Evolutionary conservation across 2,329 filamentous ascomycete genomes (phyloP).

Genomic region (Bipolaris gigantea): DNA sequence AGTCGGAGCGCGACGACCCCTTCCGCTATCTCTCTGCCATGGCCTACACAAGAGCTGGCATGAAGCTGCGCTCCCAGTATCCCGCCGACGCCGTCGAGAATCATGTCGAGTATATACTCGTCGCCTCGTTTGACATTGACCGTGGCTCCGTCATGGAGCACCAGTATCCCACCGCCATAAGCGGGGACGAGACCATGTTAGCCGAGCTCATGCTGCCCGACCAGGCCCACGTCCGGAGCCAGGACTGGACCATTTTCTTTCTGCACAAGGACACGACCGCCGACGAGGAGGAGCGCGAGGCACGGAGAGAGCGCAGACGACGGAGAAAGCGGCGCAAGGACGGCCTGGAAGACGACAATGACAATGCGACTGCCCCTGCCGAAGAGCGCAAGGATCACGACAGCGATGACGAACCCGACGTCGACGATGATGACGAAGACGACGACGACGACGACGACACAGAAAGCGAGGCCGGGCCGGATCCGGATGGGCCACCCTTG

Average conservation of each 20-base stretch:
- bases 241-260: slow-evolving; percentile 99
- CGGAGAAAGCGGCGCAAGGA: slow-evolving; percentile 51
- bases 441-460: slow-evolving; percentile 58
- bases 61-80: slow-evolving; percentile 52
- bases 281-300: slow-evolving; percentile 70
- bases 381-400: slow-evolving; percentile 41
- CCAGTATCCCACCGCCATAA: slow-evolving; percentile 92
- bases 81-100: slow-evolving; percentile 62
- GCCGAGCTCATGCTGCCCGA: slow-evolving; percentile 98
- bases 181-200: slow-evolving; percentile 95
- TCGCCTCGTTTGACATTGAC: slow-evolving; percentile 97
- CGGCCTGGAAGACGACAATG: slow-evolving; percentile 49
- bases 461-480: slow-evolving; percentile 56
- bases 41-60: neutral
- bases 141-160: slow-evolving; percentile 97
- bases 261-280: slow-evolving; percentile 90
- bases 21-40: slow-evolving; percentile 20
- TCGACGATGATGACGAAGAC: slow-evolving; percentile 30
- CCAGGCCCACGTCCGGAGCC: slow-evolving; percentile 88
- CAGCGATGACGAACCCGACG: slow-evolving; percentile 26
- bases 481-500: slow-evolving; percentile 80
- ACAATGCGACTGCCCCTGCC: slow-evolving; percentile 19
- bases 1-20: slow-evolving; percentile 35
- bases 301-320: slow-evolving; percentile 59
- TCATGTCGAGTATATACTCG: slow-evolving; percentile 98